These are phyloP conservation scores for Cudoniella acicularis DNA, from an alignment of 495 filamentous ascomycete genomes.

Conservation along the genomic window DNA sequence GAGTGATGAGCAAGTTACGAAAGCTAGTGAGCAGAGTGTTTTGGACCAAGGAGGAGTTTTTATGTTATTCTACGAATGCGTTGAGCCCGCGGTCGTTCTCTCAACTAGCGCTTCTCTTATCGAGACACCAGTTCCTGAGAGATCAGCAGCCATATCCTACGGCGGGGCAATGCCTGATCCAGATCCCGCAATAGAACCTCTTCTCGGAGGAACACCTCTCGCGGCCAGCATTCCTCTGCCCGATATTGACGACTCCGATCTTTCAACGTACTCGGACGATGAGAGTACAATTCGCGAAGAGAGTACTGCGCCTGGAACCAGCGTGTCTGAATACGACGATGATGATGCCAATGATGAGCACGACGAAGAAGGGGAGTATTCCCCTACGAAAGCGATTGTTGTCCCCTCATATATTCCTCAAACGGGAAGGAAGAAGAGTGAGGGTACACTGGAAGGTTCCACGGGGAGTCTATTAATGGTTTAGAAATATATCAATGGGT, in stretches of 20 bases:
- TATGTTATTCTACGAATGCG: conserved; percentile 91
- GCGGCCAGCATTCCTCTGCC: conserved; percentile 22
- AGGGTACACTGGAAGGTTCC: conserved; percentile 8
- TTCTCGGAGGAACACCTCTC: neutral
- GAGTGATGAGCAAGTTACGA: conserved; percentile 78
- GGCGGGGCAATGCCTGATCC: too few relatives aligned
- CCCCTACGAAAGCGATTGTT: conserved; percentile 19
- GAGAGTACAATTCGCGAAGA: conserved; percentile 12
- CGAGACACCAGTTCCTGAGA: neutral
- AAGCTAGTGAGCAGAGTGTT: conserved; percentile 69
- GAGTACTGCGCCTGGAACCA: conserved; percentile 15
- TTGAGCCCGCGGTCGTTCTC: conserved; percentile 28
- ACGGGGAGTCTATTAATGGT: conserved; percentile 22
- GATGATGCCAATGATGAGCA: conserved; percentile 5
- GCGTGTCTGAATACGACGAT: conserved; percentile 20
- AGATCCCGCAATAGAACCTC: neutral
- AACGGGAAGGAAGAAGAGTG: conserved; percentile 5
- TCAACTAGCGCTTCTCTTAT: neutral
- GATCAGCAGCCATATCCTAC: neutral
- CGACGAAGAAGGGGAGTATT: conserved; percentile 4
- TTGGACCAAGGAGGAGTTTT: conserved; percentile 81
- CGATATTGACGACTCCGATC: conserved; percentile 17
- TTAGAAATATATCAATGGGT: conserved; percentile 1
- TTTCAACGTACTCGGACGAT: conserved; percentile 13
- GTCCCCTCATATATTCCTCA: conserved; percentile 17